Conservation (phyloP, 805 yeast species). For the Komagataella kurtzmanii region DNA sequence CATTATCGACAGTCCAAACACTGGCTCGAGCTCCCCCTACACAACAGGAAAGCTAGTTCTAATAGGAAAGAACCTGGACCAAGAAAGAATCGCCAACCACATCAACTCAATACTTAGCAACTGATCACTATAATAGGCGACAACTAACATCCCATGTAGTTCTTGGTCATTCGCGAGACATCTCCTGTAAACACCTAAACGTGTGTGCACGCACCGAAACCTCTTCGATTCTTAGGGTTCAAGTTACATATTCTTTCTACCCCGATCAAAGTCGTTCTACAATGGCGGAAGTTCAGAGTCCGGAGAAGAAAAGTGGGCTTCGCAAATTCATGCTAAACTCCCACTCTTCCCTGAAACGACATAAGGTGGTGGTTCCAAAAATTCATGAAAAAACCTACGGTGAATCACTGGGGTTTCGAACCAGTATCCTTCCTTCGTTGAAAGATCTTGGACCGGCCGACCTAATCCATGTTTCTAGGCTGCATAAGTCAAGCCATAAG, state of each 20-base stretch:
- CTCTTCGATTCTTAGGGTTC: neutral
- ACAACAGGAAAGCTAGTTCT: constrained; percentile 11
- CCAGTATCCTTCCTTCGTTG: constrained; percentile 24
- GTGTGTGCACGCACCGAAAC: neutral
- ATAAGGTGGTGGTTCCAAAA: constrained; percentile 11
- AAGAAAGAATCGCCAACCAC: constrained; percentile 2
- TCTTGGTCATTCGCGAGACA: neutral
- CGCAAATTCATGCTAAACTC: neutral
- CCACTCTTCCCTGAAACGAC: neutral
- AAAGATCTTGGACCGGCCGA: constrained; percentile 68
- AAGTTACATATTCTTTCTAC: neutral
- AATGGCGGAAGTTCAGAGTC: constrained; percentile 2
- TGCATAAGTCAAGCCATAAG: constrained; percentile 26
- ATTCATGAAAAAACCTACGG: constrained; percentile 35
- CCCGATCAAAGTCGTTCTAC: neutral
- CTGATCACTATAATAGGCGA: neutral
- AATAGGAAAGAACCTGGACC: constrained; percentile 16
- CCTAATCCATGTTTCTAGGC: constrained; percentile 38
- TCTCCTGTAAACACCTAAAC: neutral
- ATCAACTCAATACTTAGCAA: neutral
- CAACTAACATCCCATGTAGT: neutral
- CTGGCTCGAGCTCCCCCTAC: neutral
- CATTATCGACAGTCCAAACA: constrained; percentile 27
- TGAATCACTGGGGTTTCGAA: constrained; percentile 38
- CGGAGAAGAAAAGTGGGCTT: neutral